These are phyloP conservation scores for Bimuria novae-zelandiae DNA, from an alignment of 2,329 filamentous ascomycete genomes.

Conservation along the genomic window DNA sequence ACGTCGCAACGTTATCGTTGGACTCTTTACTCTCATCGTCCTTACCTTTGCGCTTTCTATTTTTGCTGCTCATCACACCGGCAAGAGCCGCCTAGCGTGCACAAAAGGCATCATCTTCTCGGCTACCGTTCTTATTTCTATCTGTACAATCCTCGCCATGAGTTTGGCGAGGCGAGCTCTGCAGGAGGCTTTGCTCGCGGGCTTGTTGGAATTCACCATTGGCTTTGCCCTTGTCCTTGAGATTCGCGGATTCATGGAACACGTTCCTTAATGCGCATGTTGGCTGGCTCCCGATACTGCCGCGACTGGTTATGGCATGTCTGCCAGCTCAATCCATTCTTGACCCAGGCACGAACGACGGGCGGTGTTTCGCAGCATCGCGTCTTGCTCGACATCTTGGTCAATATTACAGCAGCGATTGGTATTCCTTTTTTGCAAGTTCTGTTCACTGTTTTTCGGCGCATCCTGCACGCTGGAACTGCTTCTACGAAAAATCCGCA, in stretches of 20 bases:
- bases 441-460: background rate
- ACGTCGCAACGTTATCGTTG: slow-evolving; percentile 15
- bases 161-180: slow-evolving; percentile 22
- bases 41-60: slow-evolving; percentile 19
- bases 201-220: slow-evolving; percentile 25
- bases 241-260: slow-evolving; percentile 28
- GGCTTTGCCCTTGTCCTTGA: slow-evolving; percentile 31
- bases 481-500: background rate
- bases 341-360: too few species aligned
- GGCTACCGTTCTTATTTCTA: slow-evolving; percentile 23
- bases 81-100: slow-evolving; percentile 21
- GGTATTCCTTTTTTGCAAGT: too few species aligned
- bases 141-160: slow-evolving; percentile 26
- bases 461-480: background rate
- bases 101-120: slow-evolving; percentile 28
- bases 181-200: slow-evolving; percentile 29
- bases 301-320: too few species aligned
- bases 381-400: too few species aligned
- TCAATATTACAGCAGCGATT: background rate
- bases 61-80: slow-evolving; percentile 19
- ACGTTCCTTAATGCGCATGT: background rate
- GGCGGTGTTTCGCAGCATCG: too few species aligned
- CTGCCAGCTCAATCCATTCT: too few species aligned
- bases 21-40: slow-evolving; percentile 10
- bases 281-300: background rate